Conservation (phyloP, 768 basidiomycete genomes). For the Chalciporus sphaerocephalus region DNA sequence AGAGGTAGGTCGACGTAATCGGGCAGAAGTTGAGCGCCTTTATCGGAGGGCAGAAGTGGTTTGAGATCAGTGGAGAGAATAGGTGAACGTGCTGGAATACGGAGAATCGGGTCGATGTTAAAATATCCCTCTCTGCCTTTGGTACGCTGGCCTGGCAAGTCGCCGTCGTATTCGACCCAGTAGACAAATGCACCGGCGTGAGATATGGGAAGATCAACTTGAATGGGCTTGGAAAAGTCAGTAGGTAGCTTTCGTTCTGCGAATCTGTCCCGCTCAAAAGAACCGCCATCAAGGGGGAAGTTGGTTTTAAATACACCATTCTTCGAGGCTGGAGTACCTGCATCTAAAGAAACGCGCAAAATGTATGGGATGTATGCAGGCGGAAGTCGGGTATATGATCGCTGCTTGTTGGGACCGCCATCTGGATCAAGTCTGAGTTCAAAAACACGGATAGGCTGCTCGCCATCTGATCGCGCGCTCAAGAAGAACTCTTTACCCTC, state of each 20-base stretch:
- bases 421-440: slow-evolving; percentile 84
- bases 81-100: slow-evolving; percentile 62
- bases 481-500: slow-evolving; percentile 89
- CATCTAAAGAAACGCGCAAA: slow-evolving; percentile 84
- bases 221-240: slow-evolving; percentile 85
- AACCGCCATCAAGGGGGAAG: slow-evolving; percentile 91
- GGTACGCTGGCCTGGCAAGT: slow-evolving; percentile 52
- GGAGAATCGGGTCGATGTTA: slow-evolving; percentile 90
- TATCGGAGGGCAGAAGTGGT: slow-evolving; percentile 48
- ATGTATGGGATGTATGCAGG: slow-evolving; percentile 88
- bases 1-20: slow-evolving; percentile 69
- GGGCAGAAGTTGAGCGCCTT: slow-evolving; percentile 49
- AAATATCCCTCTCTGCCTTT: slow-evolving; percentile 91
- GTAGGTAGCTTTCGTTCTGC: slow-evolving; percentile 73
- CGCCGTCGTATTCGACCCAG: slow-evolving; percentile 87
- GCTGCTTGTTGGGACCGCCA: slow-evolving; percentile 83
- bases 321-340: slow-evolving; percentile 85
- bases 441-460: slow-evolving; percentile 74
- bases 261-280: slow-evolving; percentile 72
- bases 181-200: slow-evolving; percentile 95
- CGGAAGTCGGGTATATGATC: slow-evolving; percentile 91
- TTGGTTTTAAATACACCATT: slow-evolving; percentile 95
- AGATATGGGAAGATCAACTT: slow-evolving; percentile 92
- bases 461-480: slow-evolving; percentile 45
- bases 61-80: slow-evolving; percentile 59